Conservation (phyloP, 139 green algal species). For the Ettlia oleoabundans region DNA sequence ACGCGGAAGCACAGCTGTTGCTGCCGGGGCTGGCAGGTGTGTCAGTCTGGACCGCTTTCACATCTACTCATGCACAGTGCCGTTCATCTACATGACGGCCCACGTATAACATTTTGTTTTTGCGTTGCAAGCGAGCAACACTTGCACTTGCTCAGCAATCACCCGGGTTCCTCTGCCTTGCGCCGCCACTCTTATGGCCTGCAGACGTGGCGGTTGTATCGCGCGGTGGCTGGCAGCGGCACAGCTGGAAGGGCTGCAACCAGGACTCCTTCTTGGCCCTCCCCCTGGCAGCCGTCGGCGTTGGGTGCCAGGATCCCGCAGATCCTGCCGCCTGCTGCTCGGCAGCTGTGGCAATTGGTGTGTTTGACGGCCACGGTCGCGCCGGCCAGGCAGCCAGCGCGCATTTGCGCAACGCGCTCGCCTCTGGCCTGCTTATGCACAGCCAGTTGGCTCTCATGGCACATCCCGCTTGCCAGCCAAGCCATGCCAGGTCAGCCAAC, state of each 20-base stretch:
- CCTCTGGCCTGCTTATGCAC: constrained; percentile 11
- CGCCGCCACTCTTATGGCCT: no score
- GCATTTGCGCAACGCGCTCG: constrained; percentile 34
- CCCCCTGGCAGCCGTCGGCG: constrained; percentile 7
- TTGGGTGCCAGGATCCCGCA: not conserved
- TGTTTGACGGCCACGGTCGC: constrained; percentile 57
- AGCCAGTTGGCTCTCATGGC: constrained; percentile 21
- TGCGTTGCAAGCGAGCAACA: no score
- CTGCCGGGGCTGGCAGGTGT: constrained; percentile 8
- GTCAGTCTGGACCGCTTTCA: no score
- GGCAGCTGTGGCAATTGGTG: constrained; percentile 35
- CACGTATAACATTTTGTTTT: no score
- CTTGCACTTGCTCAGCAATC: no score
- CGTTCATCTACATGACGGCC: no score
- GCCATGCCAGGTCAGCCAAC: not conserved
- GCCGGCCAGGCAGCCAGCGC: constrained; percentile 18
- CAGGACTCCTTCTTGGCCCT: constrained; percentile 54
- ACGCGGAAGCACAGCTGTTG: not conserved
- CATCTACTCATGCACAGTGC: no score
- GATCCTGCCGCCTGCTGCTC: not conserved
- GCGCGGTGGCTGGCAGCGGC: constrained; percentile 27
- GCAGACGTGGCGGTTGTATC: constrained; percentile 39
- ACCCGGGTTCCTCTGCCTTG: no score
- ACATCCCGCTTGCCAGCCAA: not conserved
- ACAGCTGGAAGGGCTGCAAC: constrained; percentile 48